Evolutionary conservation across 129 eudicot genomes (phyloP), one percentile per base, ranked within the genome.

Genomic region (Scalesia atractyloides): DNA sequence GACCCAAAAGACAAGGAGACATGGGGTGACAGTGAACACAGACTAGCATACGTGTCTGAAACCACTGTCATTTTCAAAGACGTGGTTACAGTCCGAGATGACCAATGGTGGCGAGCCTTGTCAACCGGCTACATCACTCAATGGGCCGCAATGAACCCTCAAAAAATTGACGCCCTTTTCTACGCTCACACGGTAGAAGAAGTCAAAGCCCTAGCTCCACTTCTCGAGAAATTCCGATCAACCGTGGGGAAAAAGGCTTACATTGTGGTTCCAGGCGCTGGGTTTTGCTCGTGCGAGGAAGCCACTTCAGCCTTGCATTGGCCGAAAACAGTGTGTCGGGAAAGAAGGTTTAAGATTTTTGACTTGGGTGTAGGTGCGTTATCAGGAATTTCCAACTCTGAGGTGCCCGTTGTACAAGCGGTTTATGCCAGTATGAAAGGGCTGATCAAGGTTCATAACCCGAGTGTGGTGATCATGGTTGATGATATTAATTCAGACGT

Each of bases 101-200:
- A 90, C 20, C 98, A 94, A 73, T 94, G 98, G 98, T 94, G 98
- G 98, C 88, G 79, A 66, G 97, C 98, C 70, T 85, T 94, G 39
- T 82, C 97, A 22, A 86, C 87, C 1, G 98, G 98, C 57, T 94
- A 94, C 87, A 68, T 94, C 5, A 94, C 98, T 4, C 98, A 94
- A 73, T 94, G 98, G 98, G 98, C 98, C 0, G 89, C 96, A 2
- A 90, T 94, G 97, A 9, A 94, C 76, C 98, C 98, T 67, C 98
- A 94, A 69, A 90, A 90, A 48, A 81, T 90, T 13, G 98, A 94
- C 47, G 98, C 97, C n/a, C 85, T 94, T 39, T 90, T 94, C 82
- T 94, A 90, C 37, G 98, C 98, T 16, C 97, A 94, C 73, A 86
- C 98, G 0, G 18, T 86, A 4, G 83, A 77, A 1, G 98, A 94